These are phyloP conservation scores for Penicillium canariense DNA, from an alignment of 495 filamentous ascomycete species.

Conservation along the genomic window DNA sequence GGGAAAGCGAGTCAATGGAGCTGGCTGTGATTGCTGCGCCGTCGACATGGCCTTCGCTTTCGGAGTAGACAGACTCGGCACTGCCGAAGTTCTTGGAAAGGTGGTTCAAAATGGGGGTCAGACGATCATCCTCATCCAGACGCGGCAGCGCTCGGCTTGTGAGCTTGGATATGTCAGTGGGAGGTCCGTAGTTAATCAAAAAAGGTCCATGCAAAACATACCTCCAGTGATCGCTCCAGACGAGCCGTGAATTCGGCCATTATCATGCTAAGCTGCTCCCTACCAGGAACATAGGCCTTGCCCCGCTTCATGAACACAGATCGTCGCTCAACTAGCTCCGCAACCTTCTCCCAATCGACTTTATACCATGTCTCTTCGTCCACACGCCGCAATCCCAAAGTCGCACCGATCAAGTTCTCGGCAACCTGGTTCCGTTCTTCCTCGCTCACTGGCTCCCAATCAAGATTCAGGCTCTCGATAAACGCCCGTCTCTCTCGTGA, in stretches of 20 bases:
- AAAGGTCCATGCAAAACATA: conserved; percentile 32
- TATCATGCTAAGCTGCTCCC: conserved; percentile 84
- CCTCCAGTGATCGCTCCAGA: conserved; percentile 79
- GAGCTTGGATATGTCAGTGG: conserved; percentile 45
- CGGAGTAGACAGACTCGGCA: conserved; percentile 75
- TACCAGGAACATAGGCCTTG: conserved; percentile 86
- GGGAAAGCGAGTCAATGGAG: conserved; percentile 75
- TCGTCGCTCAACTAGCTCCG: conserved; percentile 81
- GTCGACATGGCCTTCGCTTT: conserved; percentile 52
- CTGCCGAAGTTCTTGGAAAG: conserved; percentile 89
- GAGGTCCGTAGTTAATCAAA: not conserved
- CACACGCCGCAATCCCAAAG: conserved; percentile 49
- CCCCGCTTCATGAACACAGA: conserved; percentile 74
- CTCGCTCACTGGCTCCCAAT: conserved; percentile 77
- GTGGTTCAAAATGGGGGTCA: conserved; percentile 90
- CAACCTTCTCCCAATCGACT: conserved; percentile 90
- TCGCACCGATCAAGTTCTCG: conserved; percentile 52
- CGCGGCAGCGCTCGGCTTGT: conserved; percentile 87
- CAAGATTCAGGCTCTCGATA: conserved; percentile 70
- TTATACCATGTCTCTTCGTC: conserved; percentile 92
- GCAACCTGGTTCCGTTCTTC: conserved; percentile 64
- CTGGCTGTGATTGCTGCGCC: conserved; percentile 75
- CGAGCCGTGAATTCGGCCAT: conserved; percentile 77
- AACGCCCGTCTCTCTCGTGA: conserved; percentile 68
- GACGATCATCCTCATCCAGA: conserved; percentile 93